Evolutionary conservation across 2,329 filamentous ascomycete species (phyloP).

Genomic region (Alternaria viburni): DNA sequence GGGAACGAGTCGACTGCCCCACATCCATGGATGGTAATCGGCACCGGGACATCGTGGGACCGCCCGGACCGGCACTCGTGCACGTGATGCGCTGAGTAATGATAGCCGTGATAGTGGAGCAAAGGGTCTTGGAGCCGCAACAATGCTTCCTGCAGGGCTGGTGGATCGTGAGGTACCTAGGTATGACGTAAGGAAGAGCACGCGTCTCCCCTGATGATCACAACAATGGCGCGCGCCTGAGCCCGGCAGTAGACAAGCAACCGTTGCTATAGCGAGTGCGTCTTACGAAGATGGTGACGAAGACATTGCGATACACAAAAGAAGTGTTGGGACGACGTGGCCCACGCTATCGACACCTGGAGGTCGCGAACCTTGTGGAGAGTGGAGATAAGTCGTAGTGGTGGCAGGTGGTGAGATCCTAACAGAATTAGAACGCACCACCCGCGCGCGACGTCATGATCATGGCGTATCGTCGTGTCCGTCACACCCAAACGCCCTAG

Average conservation of each 20-base stretch:
- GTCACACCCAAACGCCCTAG: constrained; percentile 2
- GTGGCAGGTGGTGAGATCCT: not conserved
- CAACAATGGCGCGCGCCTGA: not conserved
- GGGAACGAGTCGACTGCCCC: constrained; percentile 23
- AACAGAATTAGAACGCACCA: constrained; percentile 3
- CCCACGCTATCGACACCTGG: not conserved
- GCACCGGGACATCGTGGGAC: constrained; percentile 14
- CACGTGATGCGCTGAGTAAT: constrained; percentile 15
- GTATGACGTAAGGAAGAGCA: constrained; percentile 1
- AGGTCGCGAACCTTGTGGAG: constrained; percentile 1
- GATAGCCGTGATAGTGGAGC: not conserved
- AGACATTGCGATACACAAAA: not conserved
- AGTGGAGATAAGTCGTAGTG: not conserved
- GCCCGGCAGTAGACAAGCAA: not conserved
- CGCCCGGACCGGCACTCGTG: not conserved
- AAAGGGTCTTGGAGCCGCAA: not conserved
- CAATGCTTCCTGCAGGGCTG: not conserved
- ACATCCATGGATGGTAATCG: constrained; percentile 11
- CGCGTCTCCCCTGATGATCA: not conserved
- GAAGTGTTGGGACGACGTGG: not conserved
- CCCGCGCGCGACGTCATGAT: constrained; percentile 2
- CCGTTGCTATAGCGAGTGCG: not conserved
- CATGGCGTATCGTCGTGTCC: not conserved
- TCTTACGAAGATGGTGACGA: constrained; percentile 5
- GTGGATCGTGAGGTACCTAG: not conserved